Base-by-base conservation (phyloP, 768 basidiomycete genomes). In the Tricholomella constricta region DNA sequence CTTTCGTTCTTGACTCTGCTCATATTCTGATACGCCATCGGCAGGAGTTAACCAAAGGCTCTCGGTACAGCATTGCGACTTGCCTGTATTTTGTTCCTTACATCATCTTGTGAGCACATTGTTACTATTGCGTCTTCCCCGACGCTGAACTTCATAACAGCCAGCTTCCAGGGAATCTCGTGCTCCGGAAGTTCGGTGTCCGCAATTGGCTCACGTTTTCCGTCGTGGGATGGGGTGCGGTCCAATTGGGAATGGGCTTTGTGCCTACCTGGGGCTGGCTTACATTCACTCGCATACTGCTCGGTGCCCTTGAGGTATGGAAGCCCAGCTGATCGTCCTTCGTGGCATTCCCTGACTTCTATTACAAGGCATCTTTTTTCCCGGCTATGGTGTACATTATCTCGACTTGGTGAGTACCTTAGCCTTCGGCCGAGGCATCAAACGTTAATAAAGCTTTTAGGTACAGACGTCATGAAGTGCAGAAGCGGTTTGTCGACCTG, bases 401-500 rank as follows among this genome's bases (percentile, higher is more conserved):
- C 36, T 73, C 77, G 4, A 76, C 76, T 29, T 79, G 79, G 78
- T 74, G 59, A 48, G 52, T 19, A 37, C 14, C 9, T 6, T 14
- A 20, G 20, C 15, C 43, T 45, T n/a, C 44, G 17, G 8, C 20
- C 7, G 45, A n/a, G 14, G 32, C 36, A 26, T 47, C 48, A 37
- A 29, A 60, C 17, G 48, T 14, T 46, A 15, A 58, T 35, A 27
- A 14, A 35, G 42, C 32, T 45, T 35, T 43, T 44, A 77, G 75
- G 75, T 78, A 77, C 60, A 74, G 68, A 47, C 74, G 76, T 22
- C 71, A 75, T 52, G 77, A 78, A 65, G 75, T 77, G 8, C 76
- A 78, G 55, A 75, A 68, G 55, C 67, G 77, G 72, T 76, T 57
- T 15, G 57, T 60, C 42, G 25, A 42, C 25, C 23, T 37, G 20